A percentile compares a stretch with the other conserved stretches of the same genome.
Evolutionary conservation across 768 basidiomycete species (phyloP).

Genomic region (Podaxis rugospora): DNA sequence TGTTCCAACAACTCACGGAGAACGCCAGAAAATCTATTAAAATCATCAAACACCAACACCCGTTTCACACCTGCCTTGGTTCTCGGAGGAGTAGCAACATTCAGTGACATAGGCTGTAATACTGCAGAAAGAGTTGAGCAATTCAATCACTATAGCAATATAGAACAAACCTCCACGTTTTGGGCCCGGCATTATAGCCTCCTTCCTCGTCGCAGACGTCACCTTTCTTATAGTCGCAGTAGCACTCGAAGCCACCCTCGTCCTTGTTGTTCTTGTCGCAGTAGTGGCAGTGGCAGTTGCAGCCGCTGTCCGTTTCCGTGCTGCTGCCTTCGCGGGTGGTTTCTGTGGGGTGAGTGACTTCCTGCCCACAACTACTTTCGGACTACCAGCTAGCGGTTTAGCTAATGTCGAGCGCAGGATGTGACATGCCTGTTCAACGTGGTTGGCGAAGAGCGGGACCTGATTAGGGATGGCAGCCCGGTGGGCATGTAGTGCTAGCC

Average conservation of each 20-base stretch:
- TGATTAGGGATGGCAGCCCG: conserved; percentile 41
- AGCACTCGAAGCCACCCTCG: conserved; percentile 12
- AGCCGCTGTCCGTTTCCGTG: conserved; percentile 1
- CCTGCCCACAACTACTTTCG: conserved; percentile 16
- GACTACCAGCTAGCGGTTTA: conserved; percentile 11
- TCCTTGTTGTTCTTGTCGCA: conserved; percentile 15
- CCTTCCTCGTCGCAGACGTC: conserved; percentile 14
- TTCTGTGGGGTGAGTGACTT: conserved; percentile 12
- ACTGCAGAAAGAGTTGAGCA: conserved; percentile 14
- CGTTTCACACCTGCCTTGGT: conserved; percentile 12
- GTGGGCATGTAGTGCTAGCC: conserved; percentile 70
- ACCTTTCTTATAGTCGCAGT: conserved; percentile 24
- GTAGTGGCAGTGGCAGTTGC: conserved; percentile 12
- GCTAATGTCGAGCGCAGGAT: conserved; percentile 27
- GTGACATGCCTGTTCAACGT: conserved; percentile 49
- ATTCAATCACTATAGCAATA: background rate
- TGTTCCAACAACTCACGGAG: conserved; percentile 44
- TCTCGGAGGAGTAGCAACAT: conserved; percentile 24
- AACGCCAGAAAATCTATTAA: conserved; percentile 39
- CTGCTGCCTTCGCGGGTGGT: background rate
- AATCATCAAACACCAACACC: conserved; percentile 31
- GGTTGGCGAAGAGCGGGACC: conserved; percentile 40
- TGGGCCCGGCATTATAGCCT: conserved; percentile 42
- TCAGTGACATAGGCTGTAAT: conserved; percentile 26
- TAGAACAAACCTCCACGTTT: conserved; percentile 30